Percentiles rank a stretch among this genome's conserved stretches.
These are phyloP conservation scores for Capsella bursapastoris DNA, from an alignment of 345 rosid genomes.

Conservation along the genomic window DNA sequence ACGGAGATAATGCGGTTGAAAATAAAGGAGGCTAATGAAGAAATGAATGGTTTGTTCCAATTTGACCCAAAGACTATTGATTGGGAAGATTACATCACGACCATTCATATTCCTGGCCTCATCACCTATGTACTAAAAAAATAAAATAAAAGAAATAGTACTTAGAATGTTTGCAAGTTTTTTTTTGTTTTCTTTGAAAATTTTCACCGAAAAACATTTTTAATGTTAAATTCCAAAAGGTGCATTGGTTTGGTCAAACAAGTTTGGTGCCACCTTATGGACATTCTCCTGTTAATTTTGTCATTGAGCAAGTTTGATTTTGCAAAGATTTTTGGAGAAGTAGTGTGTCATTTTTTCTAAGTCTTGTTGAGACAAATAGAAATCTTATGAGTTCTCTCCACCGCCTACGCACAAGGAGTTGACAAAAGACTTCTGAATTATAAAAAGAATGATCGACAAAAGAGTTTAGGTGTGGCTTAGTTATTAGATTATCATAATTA, in stretches of 20 bases:
- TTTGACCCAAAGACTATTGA: conserved; percentile 64
- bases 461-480: conserved; percentile 9
- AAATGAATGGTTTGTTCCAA: conserved; percentile 44
- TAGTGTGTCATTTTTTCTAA: not conserved
- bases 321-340: conserved; percentile 31
- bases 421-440: not conserved
- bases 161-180: not conserved
- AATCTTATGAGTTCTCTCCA: not conserved
- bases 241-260: conserved; percentile 17
- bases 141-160: not conserved
- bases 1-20: conserved; percentile 50
- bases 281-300: not conserved
- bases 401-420: conserved; percentile 27
- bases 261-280: conserved; percentile 9
- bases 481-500: not conserved
- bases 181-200: not conserved
- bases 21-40: conserved; percentile 42
- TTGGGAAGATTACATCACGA: conserved; percentile 68
- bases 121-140: conserved; percentile 55
- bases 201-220: too few species aligned
- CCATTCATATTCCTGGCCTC: conserved; percentile 68
- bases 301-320: conserved; percentile 3
- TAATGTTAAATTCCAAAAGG: not conserved
- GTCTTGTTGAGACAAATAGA: not conserved
- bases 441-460: too few species aligned